Evolutionary conservation across 805 yeast species (phyloP), one percentile per base, ranked within the genome.

Genomic region (Wickerhamomyces chaumierensis): DNA sequence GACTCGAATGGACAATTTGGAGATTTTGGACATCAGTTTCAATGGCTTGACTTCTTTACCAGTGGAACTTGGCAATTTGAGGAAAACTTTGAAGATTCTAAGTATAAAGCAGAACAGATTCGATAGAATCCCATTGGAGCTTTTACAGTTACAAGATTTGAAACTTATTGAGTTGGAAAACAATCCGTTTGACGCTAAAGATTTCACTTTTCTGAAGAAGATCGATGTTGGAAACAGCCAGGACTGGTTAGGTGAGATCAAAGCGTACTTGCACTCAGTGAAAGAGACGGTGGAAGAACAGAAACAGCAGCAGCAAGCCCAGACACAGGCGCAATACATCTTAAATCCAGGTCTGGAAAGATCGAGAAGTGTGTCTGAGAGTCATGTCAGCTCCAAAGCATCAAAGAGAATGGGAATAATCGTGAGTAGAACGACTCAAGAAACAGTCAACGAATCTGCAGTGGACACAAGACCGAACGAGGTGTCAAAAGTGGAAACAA

Each of bases 361-460:
- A 41, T 53, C 58, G 23, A 40, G 68, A 36, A 58, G 63, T 35
- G 58, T 60, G 16, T 57, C 73, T 2, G 71, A 68, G 41, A 61
- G 63, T 33, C 55, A 62, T 25, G 62, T 62, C n/a, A 63, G 78
- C 7, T 69, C 81, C n/a, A 68, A 76, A 39, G 83, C 85, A 4
- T 74, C 84, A 0, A 75, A 81, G 51, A 63, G 90, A 44, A 81
- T 79, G 87, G 90, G 88, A 0, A 70, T 81, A 39, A 75, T 81
- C 31, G 71, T 74, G 38, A 73, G 71, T 39, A 49, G 55, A 43
- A 48, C 53, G 27, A 25, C 12, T 9, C n/a, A 4, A 4, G 29
- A 25, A 25, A 4, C 29, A 4, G 7, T 14, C 4, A 25, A 13
- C 12, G 29, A 25, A 25, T 4, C 12, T 9, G 12, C 12, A 6